Percentiles rank a stretch among this genome's conserved stretches.
Conservation (phyloP, 352 stramenopile genomes). For the Globisporangium cystogenes region DNA sequence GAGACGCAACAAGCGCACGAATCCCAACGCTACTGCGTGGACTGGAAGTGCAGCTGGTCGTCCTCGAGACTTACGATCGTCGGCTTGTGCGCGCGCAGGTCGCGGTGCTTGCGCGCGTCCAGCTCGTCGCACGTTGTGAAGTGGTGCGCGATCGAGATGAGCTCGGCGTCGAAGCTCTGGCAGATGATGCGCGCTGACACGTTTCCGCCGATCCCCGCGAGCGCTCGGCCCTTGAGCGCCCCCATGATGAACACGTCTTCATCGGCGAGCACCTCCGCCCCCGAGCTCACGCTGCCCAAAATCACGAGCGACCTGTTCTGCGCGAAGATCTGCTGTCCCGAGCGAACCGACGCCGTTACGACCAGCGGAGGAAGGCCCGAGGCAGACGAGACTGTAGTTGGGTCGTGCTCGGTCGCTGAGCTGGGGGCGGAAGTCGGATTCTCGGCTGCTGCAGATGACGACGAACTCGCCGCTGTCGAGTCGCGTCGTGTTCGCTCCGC, state of each 20-base stretch:
- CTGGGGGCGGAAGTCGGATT: background rate
- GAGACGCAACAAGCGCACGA: no score
- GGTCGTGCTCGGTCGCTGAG: background rate
- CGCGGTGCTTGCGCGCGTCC: slow-evolving; percentile 26
- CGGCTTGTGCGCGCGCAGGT: slow-evolving; percentile 43
- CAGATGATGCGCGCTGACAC: slow-evolving; percentile 56
- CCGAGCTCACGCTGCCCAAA: slow-evolving; percentile 82
- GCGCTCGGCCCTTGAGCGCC: slow-evolving; percentile 73
- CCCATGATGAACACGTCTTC: slow-evolving; percentile 83
- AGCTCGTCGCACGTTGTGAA: slow-evolving; percentile 88
- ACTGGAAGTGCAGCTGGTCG: slow-evolving; percentile 63
- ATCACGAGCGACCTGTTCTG: slow-evolving; percentile 79
- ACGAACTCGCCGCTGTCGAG: background rate
- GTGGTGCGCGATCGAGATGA: slow-evolving; percentile 87
- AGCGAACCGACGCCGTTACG: slow-evolving; percentile 67
- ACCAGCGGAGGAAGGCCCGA: slow-evolving; percentile 41
- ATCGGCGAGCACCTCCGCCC: slow-evolving; percentile 84
- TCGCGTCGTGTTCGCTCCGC: background rate
- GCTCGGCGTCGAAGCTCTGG: slow-evolving; percentile 84
- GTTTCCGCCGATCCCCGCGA: slow-evolving; percentile 82
- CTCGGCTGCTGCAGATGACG: background rate
- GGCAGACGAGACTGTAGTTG: background rate
- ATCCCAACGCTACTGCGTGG: slow-evolving; percentile 14
- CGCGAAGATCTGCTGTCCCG: slow-evolving; percentile 85
- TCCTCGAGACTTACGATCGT: slow-evolving; percentile 53